Base-by-base conservation (phyloP, 371 early-diverging fungal genomes). In the Mucor irregularis region DNA sequence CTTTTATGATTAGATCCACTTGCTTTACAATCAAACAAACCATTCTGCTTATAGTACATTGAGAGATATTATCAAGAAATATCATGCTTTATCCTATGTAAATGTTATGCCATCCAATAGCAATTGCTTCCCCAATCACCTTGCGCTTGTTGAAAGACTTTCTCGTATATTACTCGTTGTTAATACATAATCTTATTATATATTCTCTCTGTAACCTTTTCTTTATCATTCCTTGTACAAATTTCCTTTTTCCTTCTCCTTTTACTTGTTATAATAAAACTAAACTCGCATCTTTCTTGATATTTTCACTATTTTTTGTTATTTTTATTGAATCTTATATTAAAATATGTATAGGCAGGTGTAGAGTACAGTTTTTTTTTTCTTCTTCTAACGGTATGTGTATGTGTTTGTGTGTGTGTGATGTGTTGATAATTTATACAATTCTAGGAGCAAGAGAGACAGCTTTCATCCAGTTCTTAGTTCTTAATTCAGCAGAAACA, bases 401-500 rank as follows among this genome's bases (percentile, higher is more conserved):
- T n/a, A n/a, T n/a, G n/a, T n/a, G n/a, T 10, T 34, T 34, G 35
- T 34, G 35, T 34, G 3, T 34, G 35, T 14, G 10, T 34, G 13
- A 34, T 14, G n/a, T 13, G 6, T 4, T 34, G n/a, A 34, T 34
- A 34, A 42, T 42, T 84, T 85, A 98, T 43, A 96, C 82, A 57
- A 96, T 90, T 74, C 90, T 89, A 51, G 96, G 95, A 8, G 97
- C 98, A 69, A 98, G 84, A 51, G 94, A 89, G 26, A 91, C 87
- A 37, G 96, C 87, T 83, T 97, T 96, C 69, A 92, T 87, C 96
- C 95, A 96, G 58, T 93, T 86, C 85, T 95, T 96, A 78, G 90
- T 89, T 61, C 93, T 80, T 53, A 94, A 76, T 73, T 98, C 98
- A 17, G 86, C 87, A 22, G 94, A 87, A 22, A 98, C 90, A 25